Conservation (phyloP, 2,329 filamentous ascomycete genomes). For the Arachnopeziza araneosa region DNA sequence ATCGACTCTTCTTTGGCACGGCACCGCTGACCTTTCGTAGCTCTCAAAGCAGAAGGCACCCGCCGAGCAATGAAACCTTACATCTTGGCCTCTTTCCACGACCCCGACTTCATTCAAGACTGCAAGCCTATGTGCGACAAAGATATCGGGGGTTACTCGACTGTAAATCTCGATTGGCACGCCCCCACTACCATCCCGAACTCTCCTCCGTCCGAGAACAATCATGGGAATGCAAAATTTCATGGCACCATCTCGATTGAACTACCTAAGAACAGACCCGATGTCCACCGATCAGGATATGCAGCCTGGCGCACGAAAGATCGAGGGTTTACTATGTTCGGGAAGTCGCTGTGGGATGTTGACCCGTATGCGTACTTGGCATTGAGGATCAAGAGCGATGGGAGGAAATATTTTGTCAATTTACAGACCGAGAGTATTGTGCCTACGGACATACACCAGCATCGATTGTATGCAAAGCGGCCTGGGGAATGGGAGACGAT, state of each 20-base stretch:
- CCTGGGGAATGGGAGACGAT: slow-evolving; percentile 93
- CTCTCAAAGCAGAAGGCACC: slow-evolving; percentile 63
- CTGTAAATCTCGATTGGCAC: slow-evolving; percentile 56
- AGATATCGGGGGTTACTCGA: slow-evolving; percentile 82
- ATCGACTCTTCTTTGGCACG: neutral
- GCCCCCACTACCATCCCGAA: slow-evolving; percentile 18
- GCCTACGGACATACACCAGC: slow-evolving; percentile 93
- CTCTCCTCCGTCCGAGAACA: slow-evolving; percentile 26
- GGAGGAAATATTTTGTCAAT: slow-evolving; percentile 89
- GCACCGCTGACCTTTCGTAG: slow-evolving; percentile 37
- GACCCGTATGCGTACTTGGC: slow-evolving; percentile 86
- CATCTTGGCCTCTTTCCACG: slow-evolving; percentile 59
- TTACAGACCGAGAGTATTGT: slow-evolving; percentile 92
- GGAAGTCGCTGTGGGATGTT: slow-evolving; percentile 79
- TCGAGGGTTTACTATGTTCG: slow-evolving; percentile 73
- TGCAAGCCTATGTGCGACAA: slow-evolving; percentile 81
- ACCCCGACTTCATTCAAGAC: slow-evolving; percentile 39
- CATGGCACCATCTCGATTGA: slow-evolving; percentile 83
- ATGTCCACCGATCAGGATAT: slow-evolving; percentile 75
- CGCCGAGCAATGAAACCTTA: slow-evolving; percentile 59
- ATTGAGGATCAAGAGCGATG: slow-evolving; percentile 83
- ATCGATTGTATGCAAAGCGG: slow-evolving; percentile 72
- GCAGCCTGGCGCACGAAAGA: slow-evolving; percentile 86
- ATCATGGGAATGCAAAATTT: slow-evolving; percentile 66
- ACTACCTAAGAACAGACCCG: slow-evolving; percentile 68